phyloP scores from a whole-genome alignment of 2,329 filamentous ascomycete species.

The Coleophoma crateriformis region DNA sequence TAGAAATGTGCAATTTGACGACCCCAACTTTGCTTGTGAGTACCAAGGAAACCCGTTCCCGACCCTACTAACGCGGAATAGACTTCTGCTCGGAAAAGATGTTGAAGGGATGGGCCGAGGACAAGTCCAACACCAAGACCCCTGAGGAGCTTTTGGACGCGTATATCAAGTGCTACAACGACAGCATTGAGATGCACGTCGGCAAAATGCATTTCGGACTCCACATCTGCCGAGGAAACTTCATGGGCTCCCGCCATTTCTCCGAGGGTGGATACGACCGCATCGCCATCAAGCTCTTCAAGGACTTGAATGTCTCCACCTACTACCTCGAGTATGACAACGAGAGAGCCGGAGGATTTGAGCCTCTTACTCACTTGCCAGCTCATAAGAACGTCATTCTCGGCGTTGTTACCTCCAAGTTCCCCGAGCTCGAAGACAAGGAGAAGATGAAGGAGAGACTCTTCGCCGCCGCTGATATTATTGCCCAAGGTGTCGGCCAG shows the following conservation, averaged over 20 bases:
- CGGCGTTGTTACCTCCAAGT: slow-evolving; percentile 60
- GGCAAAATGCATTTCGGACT: slow-evolving; percentile 72
- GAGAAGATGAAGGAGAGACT: slow-evolving; percentile 58
- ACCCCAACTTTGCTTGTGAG: slow-evolving; percentile 59
- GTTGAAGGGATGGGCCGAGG: slow-evolving; percentile 63
- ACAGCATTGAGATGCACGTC: slow-evolving; percentile 57
- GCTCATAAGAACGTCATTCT: slow-evolving; percentile 61
- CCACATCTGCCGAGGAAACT: slow-evolving; percentile 67
- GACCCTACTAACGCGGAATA: slow-evolving; percentile 20
- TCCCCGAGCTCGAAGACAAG: slow-evolving; percentile 57
- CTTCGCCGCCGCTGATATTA: slow-evolving; percentile 58
- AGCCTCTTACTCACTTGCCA: slow-evolving; percentile 57
- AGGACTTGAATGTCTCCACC: slow-evolving; percentile 56
- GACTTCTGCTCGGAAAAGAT: slow-evolving; percentile 73
- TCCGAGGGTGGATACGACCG: slow-evolving; percentile 63
- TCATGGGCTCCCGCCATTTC: slow-evolving; percentile 62
- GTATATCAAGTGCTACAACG: slow-evolving; percentile 75
- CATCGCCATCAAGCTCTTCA: slow-evolving; percentile 63
- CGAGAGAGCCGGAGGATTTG: slow-evolving; percentile 57
- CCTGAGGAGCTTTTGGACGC: slow-evolving; percentile 68
- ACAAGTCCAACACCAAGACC: slow-evolving; percentile 46
- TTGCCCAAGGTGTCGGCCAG: slow-evolving; percentile 64
- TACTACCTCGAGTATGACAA: slow-evolving; percentile 70
- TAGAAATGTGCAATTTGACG: slow-evolving; percentile 49
- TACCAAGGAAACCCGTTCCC: slow-evolving; percentile 3